Evolutionary conservation across 2,329 filamentous ascomycete genomes (phyloP).

Genomic region (Cylindrodendrum hubeiense): DNA sequence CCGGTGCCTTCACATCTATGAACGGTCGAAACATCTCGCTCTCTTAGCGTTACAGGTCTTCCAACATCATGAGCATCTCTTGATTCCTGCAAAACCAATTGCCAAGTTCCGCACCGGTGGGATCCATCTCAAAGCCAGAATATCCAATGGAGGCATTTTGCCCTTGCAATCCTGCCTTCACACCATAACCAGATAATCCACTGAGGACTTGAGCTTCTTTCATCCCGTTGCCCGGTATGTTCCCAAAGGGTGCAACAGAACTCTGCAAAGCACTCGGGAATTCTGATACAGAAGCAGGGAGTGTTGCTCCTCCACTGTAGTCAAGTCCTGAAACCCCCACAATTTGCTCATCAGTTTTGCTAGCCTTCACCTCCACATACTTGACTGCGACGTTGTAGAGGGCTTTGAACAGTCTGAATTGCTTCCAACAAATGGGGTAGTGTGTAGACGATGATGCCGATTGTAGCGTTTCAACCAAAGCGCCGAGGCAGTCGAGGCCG

Average conservation of each 20-base stretch:
- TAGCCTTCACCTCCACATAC: slow-evolving; percentile 35
- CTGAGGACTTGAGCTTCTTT: too few species aligned
- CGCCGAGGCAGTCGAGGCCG: slow-evolving; percentile 51
- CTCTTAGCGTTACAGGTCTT: slow-evolving; percentile 13
- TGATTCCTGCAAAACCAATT: slow-evolving; percentile 23
- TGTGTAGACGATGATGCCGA: slow-evolving; percentile 1
- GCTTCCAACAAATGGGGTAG: slow-evolving; percentile 26
- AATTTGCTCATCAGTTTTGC: too few species aligned
- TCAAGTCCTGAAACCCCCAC: too few species aligned
- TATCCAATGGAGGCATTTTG: not conserved
- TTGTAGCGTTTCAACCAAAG: slow-evolving; percentile 31
- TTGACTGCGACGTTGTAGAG: slow-evolving; percentile 39
- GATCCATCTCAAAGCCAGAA: not conserved
- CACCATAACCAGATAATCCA: too few species aligned
- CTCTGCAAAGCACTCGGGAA: too few species aligned
- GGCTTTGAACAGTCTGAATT: slow-evolving; percentile 37
- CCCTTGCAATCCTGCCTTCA: not conserved
- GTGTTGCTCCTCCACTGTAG: too few species aligned
- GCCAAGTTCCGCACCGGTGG: slow-evolving; percentile 3
- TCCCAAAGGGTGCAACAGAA: too few species aligned
- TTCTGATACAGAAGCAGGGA: too few species aligned
- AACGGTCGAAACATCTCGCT: too few species aligned
- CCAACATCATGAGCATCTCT: slow-evolving; percentile 23
- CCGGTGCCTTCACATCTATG: not conserved
- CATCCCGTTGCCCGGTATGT: too few species aligned